A percentile compares a stretch with the other conserved stretches of the same genome.
These are phyloP conservation scores for Phytopythium oedochilum DNA, from an alignment of 352 stramenopile genomes.

Conservation along the genomic window DNA sequence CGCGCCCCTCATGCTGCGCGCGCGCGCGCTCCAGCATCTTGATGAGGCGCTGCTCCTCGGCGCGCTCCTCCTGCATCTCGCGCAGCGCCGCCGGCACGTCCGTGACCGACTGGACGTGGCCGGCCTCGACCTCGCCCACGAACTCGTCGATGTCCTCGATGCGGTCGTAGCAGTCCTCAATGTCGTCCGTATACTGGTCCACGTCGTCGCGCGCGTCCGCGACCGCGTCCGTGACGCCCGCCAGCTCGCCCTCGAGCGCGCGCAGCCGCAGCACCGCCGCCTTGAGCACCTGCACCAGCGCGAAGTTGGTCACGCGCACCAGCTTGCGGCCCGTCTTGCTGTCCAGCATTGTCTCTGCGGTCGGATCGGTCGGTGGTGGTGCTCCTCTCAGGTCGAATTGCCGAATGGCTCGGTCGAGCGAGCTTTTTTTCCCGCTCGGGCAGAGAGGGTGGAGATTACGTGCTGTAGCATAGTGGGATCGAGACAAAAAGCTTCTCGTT, in stretches of 20 bases:
- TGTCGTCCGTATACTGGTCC: constrained; percentile 36
- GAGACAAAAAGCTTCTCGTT: too few relatives aligned
- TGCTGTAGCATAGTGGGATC: too few relatives aligned
- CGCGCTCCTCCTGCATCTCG: constrained; percentile 34
- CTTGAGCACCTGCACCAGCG: constrained; percentile 35
- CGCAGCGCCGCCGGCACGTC: constrained; percentile 20
- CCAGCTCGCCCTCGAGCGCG: constrained; percentile 26
- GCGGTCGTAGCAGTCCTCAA: constrained; percentile 35
- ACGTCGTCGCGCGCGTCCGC: constrained; percentile 34
- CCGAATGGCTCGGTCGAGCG: too few relatives aligned
- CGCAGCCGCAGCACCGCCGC: constrained; percentile 25
- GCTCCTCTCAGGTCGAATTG: neutral
- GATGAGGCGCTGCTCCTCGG: constrained; percentile 33
- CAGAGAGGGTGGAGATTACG: too few relatives aligned
- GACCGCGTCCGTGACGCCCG: constrained; percentile 25
- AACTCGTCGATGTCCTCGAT: constrained; percentile 42
- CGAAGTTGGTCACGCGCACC: constrained; percentile 37
- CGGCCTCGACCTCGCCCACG: constrained; percentile 25
- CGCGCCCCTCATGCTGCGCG: constrained; percentile 24
- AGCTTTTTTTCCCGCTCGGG: too few relatives aligned
- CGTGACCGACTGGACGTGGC: constrained; percentile 24
- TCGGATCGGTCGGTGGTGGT: neutral
- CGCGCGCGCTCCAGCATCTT: constrained; percentile 28
- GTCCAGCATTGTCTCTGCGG: constrained; percentile 8
- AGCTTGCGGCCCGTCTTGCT: constrained; percentile 25